These are phyloP conservation scores for Basipetospora chlamydospora DNA, from an alignment of 2,329 filamentous ascomycete species.

Conservation along the genomic window DNA sequence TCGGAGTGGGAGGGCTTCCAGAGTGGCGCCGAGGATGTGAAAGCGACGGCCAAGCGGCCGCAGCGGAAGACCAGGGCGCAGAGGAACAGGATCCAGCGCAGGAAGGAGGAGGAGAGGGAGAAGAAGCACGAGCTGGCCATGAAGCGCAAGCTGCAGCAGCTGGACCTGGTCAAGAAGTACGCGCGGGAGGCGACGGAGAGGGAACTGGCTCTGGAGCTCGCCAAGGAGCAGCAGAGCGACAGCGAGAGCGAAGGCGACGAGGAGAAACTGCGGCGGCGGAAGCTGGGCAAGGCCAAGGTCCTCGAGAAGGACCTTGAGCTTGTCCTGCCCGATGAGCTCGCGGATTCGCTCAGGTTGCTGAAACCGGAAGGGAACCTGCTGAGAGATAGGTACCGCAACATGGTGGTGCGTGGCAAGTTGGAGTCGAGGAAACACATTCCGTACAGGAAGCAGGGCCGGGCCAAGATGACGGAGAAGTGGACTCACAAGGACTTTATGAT, in stretches of 20 bases:
- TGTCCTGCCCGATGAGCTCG: slow-evolving; percentile 66
- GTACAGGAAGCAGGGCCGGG: slow-evolving; percentile 71
- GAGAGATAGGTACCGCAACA: slow-evolving; percentile 78
- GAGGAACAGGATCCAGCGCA: slow-evolving; percentile 73
- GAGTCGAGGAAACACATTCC: slow-evolving; percentile 67
- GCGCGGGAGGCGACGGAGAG: slow-evolving; percentile 45
- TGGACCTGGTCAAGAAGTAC: slow-evolving; percentile 56
- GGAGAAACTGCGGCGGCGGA: slow-evolving; percentile 50
- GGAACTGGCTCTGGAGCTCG: slow-evolving; percentile 33
- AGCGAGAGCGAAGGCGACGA: slow-evolving; percentile 45
- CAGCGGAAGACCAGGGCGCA: slow-evolving; percentile 76
- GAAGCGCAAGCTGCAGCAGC: slow-evolving; percentile 59
- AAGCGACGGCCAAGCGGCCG: slow-evolving; percentile 50
- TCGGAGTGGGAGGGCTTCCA: slow-evolving; percentile 85
- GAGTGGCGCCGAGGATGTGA: slow-evolving; percentile 59
- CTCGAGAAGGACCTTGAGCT: slow-evolving; percentile 72
- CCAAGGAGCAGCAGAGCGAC: slow-evolving; percentile 27
- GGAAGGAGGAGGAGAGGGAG: slow-evolving; percentile 73
- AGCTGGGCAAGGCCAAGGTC: slow-evolving; percentile 58
- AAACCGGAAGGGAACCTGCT: slow-evolving; percentile 94
- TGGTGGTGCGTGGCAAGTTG: slow-evolving; percentile 78
- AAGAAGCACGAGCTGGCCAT: slow-evolving; percentile 62
- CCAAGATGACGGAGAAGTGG: slow-evolving; percentile 87
- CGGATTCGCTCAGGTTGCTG: slow-evolving; percentile 66
- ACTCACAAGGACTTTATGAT: slow-evolving; percentile 76